Base-by-base conservation (phyloP, 805 yeast species). In the Wickerhamomyces strasburgensis region DNA sequence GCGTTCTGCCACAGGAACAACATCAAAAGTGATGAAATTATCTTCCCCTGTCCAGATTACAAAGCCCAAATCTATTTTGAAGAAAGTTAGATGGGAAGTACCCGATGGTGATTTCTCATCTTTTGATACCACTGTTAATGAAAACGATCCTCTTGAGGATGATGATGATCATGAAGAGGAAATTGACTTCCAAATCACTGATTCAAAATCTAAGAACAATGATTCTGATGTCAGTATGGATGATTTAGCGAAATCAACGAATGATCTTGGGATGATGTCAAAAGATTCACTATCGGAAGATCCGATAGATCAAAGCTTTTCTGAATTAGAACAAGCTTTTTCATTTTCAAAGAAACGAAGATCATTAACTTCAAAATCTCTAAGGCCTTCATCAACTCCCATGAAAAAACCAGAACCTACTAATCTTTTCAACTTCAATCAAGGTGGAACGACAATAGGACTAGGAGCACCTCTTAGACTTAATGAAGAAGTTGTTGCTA, bases 1-100 rank as follows among this genome's bases (percentile, higher is more conserved):
- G 3, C 48, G 44, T 19, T 42, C 44, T 5, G 9, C 37, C 1
- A 27, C 9, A 5, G 18, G 38, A n/a, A 36, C 37, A 29, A 26
- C 32, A 27, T 33, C 52, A 13, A 49, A 40, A 19, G 30, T 52
- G 3, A 14, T 39, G 5, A 52, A 47, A 31, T 29, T 33, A 5
- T 27, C 45, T 15, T 35, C 50, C 4, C 47, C 48, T 9, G 29
- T 48, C 3, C 49, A 52, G 3, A 39, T 40, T 9, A 36, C 42
- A 11, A 33, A 34, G 29, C 14, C 35, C 19, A 62, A 58, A 40
- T 47, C 48, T 9, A 31, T 54, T 10, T 21, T 21, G 25, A 70
- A 69, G 36, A 69, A 64, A 40, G 77, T 72, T 2, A 61, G 75
- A 43, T 71, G 75, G 72, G 66, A 65, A 40, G 62, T 63, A 10